Evolutionary conservation across 345 rosid genomes (phyloP).

Genomic region (Heritiera littoralis): DNA sequence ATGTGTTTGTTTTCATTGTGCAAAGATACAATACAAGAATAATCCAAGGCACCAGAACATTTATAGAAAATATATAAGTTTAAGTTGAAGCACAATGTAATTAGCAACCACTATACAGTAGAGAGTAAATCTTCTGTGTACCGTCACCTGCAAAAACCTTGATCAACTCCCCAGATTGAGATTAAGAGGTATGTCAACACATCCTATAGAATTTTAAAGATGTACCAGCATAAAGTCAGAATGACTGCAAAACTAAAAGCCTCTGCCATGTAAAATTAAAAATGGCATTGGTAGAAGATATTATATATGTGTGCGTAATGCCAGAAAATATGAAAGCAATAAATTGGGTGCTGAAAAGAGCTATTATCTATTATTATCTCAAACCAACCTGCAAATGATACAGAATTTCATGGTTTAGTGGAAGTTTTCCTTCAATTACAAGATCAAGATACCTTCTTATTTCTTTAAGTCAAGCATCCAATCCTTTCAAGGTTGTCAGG

Average conservation of each 20-base stretch:
- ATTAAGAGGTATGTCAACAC: conserved; percentile 9
- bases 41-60: neutral
- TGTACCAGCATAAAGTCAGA: neutral
- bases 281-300: too few relatives aligned
- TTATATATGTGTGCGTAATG: neutral
- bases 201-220: conserved; percentile 20
- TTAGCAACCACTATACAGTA: too few relatives aligned
- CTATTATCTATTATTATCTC: neutral
- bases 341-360: neutral
- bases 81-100: neutral
- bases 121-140: too few relatives aligned
- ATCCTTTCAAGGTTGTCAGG: conserved; percentile 45
- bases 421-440: conserved; percentile 73
- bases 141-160: conserved; percentile 32
- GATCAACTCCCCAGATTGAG: conserved; percentile 58
- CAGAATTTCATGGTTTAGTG: conserved; percentile 72
- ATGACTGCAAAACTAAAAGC: neutral
- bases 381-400: conserved; percentile 76
- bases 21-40: conserved; percentile 10
- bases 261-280: neutral
- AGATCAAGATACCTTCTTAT: conserved; percentile 49
- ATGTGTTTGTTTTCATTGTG: conserved; percentile 68
- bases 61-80: neutral
- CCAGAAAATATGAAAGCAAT: neutral
- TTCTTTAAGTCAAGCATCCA: conserved; percentile 76